These are phyloP conservation scores for Fusarium sp. DNA, from an alignment of 2,329 filamentous ascomycete species.

Conservation along the genomic window DNA sequence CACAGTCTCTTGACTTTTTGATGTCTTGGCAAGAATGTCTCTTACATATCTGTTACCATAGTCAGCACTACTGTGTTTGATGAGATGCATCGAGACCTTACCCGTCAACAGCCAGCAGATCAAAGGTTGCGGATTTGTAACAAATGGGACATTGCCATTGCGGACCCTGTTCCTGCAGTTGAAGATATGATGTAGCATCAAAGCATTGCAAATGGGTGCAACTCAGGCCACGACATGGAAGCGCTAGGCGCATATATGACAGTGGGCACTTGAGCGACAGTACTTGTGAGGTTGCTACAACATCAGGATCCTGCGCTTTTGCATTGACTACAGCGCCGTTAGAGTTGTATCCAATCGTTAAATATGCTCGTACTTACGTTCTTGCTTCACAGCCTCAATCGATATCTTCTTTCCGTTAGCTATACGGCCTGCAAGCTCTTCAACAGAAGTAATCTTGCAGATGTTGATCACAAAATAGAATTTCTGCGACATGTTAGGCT, in stretches of 20 bases:
- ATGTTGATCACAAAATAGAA: conserved; percentile 79
- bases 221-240: conserved; percentile 80
- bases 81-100: conserved; percentile 56
- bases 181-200: conserved; percentile 90
- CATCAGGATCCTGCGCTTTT: conserved; percentile 86
- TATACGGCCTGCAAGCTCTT: conserved; percentile 76
- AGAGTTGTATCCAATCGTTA: conserved; percentile 18
- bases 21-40: conserved; percentile 83
- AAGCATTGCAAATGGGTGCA: conserved; percentile 96
- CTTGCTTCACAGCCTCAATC: conserved; percentile 82
- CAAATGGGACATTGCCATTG: conserved; percentile 98
- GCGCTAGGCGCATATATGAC: conserved; percentile 82
- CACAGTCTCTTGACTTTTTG: conserved; percentile 80
- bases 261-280: conserved; percentile 94
- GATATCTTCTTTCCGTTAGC: conserved; percentile 76
- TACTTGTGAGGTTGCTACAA: conserved; percentile 87
- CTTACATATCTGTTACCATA: conserved; percentile 75
- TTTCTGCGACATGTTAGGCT: conserved; percentile 62
- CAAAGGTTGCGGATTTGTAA: conserved; percentile 83
- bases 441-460: conserved; percentile 77
- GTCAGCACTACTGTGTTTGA: conserved; percentile 26
- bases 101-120: conserved; percentile 87
- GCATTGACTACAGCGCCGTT: conserved; percentile 70
- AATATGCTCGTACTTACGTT: conserved; percentile 70
- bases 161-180: conserved; percentile 94